Conservation (phyloP, 2,329 filamentous ascomycete species). For the Pseudocercospora vitis region DNA sequence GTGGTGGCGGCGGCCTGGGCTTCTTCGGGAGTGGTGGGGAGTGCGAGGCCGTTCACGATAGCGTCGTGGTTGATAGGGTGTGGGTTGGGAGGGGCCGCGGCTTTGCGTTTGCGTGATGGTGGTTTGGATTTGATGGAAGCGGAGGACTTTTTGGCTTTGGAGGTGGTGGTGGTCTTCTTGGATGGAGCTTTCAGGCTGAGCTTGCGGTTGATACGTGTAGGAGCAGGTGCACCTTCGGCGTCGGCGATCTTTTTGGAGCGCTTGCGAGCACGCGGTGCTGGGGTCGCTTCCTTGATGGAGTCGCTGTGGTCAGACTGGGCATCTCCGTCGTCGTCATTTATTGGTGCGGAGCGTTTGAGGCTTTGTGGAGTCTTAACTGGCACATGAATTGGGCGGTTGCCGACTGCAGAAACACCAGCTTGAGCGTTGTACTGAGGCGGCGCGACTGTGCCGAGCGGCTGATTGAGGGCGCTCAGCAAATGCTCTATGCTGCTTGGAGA, state of each 20-base stretch:
- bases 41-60: constrained; percentile 26
- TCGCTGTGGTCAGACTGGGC: constrained; percentile 3
- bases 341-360: constrained; percentile 3
- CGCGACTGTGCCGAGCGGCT: constrained; percentile 7
- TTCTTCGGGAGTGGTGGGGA: constrained; percentile 25
- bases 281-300: background rate
- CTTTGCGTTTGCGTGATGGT: background rate
- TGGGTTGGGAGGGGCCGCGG: background rate
- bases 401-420: constrained; percentile 9
- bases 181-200: background rate
- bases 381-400: background rate
- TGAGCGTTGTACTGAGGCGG: background rate
- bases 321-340: constrained; percentile 8
- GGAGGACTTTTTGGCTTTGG: background rate
- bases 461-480: constrained; percentile 1
- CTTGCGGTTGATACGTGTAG: background rate
- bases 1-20: constrained; percentile 22
- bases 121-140: background rate
- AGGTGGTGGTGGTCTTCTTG: background rate
- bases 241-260: background rate
- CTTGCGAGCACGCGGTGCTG: background rate
- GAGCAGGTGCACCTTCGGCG: background rate
- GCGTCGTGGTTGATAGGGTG: background rate
- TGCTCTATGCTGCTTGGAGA: background rate
- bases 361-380: constrained; percentile 16